Percentiles rank a stretch among this genome's conserved stretches.
Evolutionary conservation across 177 flowering plant genomes (phyloP).

Genomic region (Vitis hybrid): DNA sequence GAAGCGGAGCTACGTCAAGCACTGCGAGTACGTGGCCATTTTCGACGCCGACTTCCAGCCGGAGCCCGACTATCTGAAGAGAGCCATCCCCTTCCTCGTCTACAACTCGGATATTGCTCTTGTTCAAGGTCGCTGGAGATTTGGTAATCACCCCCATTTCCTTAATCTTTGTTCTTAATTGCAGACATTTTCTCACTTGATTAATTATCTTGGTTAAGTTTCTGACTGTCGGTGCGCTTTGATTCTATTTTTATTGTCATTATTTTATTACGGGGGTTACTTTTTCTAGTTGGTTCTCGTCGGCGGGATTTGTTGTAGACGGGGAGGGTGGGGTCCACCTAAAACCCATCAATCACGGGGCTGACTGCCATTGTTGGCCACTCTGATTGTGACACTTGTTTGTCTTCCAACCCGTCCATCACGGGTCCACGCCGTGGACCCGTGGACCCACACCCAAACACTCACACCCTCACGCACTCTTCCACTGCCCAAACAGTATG

Average conservation of each 20-base stretch:
- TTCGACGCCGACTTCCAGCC: constrained; percentile 98
- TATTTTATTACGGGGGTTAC: background rate
- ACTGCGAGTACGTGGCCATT: constrained; percentile 84
- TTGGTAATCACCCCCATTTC: constrained; percentile 50
- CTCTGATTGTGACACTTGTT: constrained; percentile 11
- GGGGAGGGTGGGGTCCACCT: constrained; percentile 9
- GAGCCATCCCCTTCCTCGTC: constrained; percentile 75
- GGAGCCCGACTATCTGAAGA: constrained; percentile 76
- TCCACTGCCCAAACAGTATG: too few species aligned
- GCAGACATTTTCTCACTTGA: background rate
- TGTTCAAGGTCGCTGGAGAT: constrained; percentile 95
- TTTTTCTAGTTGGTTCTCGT: constrained; percentile 10
- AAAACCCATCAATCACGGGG: constrained; percentile 22
- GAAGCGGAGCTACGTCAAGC: constrained; percentile 75
- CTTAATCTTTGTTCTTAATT: background rate
- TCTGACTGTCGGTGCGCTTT: constrained; percentile 38
- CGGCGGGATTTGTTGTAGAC: constrained; percentile 25
- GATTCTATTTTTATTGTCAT: background rate
- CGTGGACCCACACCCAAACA: too few species aligned
- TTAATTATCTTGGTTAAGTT: background rate
- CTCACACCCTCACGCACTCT: too few species aligned
- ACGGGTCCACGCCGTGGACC: background rate
- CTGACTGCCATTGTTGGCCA: background rate
- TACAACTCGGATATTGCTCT: constrained; percentile 82
- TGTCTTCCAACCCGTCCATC: constrained; percentile 8